Evolutionary conservation across 2,329 filamentous ascomycete genomes (phyloP).

Genomic region (Trichoderma oligosporum): DNA sequence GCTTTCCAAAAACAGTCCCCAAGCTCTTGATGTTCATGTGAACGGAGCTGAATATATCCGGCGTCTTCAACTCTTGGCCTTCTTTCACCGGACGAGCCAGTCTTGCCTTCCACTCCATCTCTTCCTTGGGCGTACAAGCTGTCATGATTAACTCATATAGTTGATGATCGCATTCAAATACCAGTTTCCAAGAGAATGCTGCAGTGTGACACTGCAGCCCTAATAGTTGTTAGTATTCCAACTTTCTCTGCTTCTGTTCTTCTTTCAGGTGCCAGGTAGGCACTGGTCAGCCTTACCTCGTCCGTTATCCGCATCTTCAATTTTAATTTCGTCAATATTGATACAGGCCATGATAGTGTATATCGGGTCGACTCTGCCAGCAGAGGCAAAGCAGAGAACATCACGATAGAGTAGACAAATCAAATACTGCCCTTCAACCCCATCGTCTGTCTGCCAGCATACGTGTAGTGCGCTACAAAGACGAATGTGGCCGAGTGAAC

Average conservation of each 20-base stretch:
- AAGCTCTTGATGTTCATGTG: constrained; percentile 68
- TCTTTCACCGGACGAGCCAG: constrained; percentile 52
- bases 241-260: not conserved
- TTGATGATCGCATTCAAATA: constrained; percentile 73
- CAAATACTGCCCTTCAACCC: constrained; percentile 74
- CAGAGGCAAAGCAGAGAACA: constrained; percentile 70
- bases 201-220: constrained; percentile 84
- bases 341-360: constrained; percentile 76
- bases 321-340: constrained; percentile 57
- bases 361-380: constrained; percentile 58
- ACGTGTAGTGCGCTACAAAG: constrained; percentile 81
- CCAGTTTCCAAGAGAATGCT: constrained; percentile 85
- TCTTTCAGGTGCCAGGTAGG: not conserved
- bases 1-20: constrained; percentile 70
- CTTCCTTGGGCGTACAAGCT: constrained; percentile 77
- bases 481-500: constrained; percentile 72
- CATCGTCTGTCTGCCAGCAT: constrained; percentile 70
- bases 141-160: constrained; percentile 83
- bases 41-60: constrained; percentile 58
- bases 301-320: constrained; percentile 73
- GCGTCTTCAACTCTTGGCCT: constrained; percentile 43
- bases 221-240: constrained; percentile 34
- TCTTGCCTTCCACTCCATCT: constrained; percentile 72
- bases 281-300: constrained; percentile 51
- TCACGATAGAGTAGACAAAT: constrained; percentile 80